phyloP scores from a whole-genome alignment of 2,329 filamentous ascomycete genomes.

The Calcarisporium arbuscula region DNA sequence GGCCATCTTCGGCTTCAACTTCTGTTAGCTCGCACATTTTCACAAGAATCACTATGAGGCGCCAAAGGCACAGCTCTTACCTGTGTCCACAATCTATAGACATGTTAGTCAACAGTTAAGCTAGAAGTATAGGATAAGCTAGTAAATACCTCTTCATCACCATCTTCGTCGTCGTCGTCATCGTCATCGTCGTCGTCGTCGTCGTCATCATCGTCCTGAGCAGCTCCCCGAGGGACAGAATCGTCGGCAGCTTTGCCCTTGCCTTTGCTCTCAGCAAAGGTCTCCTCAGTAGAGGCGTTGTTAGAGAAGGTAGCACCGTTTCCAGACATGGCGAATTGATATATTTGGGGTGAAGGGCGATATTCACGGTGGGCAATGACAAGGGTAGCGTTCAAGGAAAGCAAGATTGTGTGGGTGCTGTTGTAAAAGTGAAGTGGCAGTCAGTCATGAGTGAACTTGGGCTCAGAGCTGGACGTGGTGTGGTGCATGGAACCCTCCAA shows the following conservation, averaged over 20 bases:
- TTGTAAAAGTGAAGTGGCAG: too few species aligned
- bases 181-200: conserved; percentile 62
- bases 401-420: too few species aligned
- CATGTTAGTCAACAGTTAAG: too few species aligned
- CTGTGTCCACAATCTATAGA: too few species aligned
- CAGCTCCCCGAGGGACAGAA: conserved; percentile 47
- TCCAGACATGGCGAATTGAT: conserved; percentile 35
- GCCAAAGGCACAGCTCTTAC: too few species aligned
- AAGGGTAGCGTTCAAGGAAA: too few species aligned
- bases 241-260: conserved; percentile 72
- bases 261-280: conserved; percentile 61
- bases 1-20: conserved; percentile 64
- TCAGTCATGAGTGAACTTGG: conserved; percentile 11
- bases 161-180: conserved; percentile 30
- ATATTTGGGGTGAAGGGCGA: conserved; percentile 6
- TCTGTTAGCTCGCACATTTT: conserved; percentile 7
- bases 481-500: conserved; percentile 13
- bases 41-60: too few species aligned
- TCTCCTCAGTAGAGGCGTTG: conserved; percentile 33
- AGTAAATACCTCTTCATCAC: conserved; percentile 3
- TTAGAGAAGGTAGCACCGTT: conserved; percentile 43
- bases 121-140: too few species aligned
- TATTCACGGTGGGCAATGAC: conserved; percentile 3
- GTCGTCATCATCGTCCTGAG: conserved; percentile 71
- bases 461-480: too few species aligned